A percentile compares a stretch with the other conserved stretches of the same genome.
Conservation (phyloP, 495 filamentous ascomycete species). For the Xylaria palmicola region DNA sequence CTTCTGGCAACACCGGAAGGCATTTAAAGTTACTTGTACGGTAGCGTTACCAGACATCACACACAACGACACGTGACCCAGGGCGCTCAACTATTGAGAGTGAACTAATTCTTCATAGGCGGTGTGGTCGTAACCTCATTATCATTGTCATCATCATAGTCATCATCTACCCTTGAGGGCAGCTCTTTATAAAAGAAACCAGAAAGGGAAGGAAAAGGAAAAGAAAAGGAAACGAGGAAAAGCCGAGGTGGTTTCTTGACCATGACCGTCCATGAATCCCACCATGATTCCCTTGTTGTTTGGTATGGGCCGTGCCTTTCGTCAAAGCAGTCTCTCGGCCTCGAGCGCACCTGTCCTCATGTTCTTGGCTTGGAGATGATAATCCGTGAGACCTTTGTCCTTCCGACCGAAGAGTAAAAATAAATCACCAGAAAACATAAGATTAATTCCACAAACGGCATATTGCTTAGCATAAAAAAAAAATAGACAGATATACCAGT, state of each 20-base stretch:
- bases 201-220: neutral
- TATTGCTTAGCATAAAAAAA: neutral
- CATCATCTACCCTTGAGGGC: slow-evolving; percentile 17
- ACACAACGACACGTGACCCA: too few species aligned
- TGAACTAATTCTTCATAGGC: slow-evolving; percentile 14
- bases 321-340: neutral
- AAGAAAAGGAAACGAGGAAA: neutral
- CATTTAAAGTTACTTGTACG: too few species aligned
- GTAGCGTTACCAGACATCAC: neutral
- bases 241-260: neutral
- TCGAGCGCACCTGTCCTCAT: neutral
- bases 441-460: neutral
- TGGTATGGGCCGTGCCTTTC: neutral
- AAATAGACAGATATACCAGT: slow-evolving; percentile 1
- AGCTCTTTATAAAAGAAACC: slow-evolving; percentile 11
- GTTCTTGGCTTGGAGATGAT: neutral
- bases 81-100: too few species aligned
- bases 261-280: slow-evolving; percentile 6
- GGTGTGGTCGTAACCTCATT: slow-evolving; percentile 16
- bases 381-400: neutral
- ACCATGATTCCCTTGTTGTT: slow-evolving; percentile 6
- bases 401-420: neutral
- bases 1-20: too few species aligned
- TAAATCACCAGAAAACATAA: neutral
- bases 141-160: slow-evolving; percentile 15